Conservation (phyloP, 345 rosid species). For the Jatropha curcas region DNA sequence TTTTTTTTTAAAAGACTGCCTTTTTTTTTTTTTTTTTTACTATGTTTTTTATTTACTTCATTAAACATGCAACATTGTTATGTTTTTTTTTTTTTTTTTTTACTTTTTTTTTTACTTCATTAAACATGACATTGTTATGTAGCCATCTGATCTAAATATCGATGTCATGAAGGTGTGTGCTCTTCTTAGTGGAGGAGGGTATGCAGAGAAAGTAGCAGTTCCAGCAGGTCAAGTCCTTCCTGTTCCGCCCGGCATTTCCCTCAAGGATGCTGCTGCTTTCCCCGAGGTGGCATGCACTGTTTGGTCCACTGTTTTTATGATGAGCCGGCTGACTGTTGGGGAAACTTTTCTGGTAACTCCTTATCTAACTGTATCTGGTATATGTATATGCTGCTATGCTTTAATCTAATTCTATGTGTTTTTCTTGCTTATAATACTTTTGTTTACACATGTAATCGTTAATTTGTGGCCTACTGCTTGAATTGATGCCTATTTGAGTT, state of each 20-base stretch:
- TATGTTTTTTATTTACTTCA: too few relatives aligned
- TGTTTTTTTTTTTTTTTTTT: too few relatives aligned
- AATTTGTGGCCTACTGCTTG: not conserved
- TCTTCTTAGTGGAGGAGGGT: slow-evolving; percentile 86
- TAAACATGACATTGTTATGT: not conserved
- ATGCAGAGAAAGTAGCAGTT: slow-evolving; percentile 81
- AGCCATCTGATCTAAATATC: not conserved
- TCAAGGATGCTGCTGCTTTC: slow-evolving; percentile 64
- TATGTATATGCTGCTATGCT: not conserved
- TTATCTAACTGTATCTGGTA: not conserved
- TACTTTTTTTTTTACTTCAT: too few relatives aligned
- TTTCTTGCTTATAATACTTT: not conserved
- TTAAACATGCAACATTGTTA: too few relatives aligned
- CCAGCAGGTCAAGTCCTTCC: slow-evolving; percentile 72
- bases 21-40: too few relatives aligned
- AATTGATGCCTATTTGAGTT: slow-evolving; percentile 19
- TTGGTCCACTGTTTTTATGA: slow-evolving; percentile 91
- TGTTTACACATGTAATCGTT: not conserved
- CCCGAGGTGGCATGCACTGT: slow-evolving; percentile 94
- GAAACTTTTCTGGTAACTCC: slow-evolving; percentile 67
- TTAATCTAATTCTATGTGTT: not conserved
- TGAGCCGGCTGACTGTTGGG: slow-evolving; percentile 55
- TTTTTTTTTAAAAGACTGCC: too few relatives aligned
- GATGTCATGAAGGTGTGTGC: slow-evolving; percentile 64
- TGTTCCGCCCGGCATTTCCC: slow-evolving; percentile 54